Evolutionary conservation across 2,329 filamentous ascomycete genomes (phyloP), one percentile per base, ranked within the genome.

Genomic region (Ophiobolus disseminans): DNA sequence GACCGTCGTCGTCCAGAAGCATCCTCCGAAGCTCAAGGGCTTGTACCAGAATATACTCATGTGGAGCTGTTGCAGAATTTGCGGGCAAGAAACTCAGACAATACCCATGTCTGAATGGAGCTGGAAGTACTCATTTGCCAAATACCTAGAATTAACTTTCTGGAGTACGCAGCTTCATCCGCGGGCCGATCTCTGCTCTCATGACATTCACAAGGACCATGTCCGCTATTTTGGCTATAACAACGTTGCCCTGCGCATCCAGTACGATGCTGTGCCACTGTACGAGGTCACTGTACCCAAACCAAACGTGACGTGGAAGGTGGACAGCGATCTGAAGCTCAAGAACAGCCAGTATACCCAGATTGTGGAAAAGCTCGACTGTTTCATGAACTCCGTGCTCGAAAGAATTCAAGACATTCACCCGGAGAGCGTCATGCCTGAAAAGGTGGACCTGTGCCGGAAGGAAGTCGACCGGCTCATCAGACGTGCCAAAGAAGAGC

Each of bases 61-160:
- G 91, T 99, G 95, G 95, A 97, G 91, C 58, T 91, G 88, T 62
- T 99, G 94, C 77, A 94, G 96, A 63, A 81, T 90, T 22, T 99
- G 95, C 72, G 87, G 90, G 42, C 90, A 90, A 58, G 92, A 97
- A 69, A 96, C 93, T 0, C 89, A 91, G 30, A 86, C 92, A 38
- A 89, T 90, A 58, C 86, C 88, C 23, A 97, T 99, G 91, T 97
- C 93, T 1, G 86, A 91, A 47, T 91, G 86, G 63, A 95, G 92
- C 0, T 99, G 91, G 89, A 97, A 95, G 70, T 99, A 99, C 71
- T 99, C 94, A 0, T 96, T 99, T 66, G 94, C 91, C 9, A 99
- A 99, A 73, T 99, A 97, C 65, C 80, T 99, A n/a, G 94, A 99
- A 73, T 79, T 99, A 14, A 91, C 92, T 2, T 97, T 97, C 72